Base-by-base conservation (phyloP, 2,329 filamentous ascomycete genomes). In the Apiospora phragmitis region DNA sequence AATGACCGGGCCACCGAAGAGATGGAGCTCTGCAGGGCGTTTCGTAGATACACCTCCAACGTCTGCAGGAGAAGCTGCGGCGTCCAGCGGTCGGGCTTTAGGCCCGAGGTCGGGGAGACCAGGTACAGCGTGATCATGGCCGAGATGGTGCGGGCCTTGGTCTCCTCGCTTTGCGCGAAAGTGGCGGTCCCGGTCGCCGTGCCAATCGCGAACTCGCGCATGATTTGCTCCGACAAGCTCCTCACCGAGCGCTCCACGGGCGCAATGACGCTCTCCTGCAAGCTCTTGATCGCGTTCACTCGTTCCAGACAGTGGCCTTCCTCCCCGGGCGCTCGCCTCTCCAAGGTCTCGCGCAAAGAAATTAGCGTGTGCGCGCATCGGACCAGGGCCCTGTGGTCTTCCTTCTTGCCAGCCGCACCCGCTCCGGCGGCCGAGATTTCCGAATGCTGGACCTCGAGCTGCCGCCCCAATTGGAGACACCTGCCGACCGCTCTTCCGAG, bases 181-280 rank as follows among this genome's bases (percentile, higher is more conserved):
- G 89, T 90, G n/a, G 85, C 83, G 5, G 83, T 84, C 55, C 80
- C 79, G 1, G 86, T 81, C 4, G 82, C 81, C 0, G 81, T 80
- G 18, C 89, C 91, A 81, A 97, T 88, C 38, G 92, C 92, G 80
- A 98, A 98, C 75, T 97, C 94, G 73, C 93, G 90, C 70, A 97
- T 86, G 68, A 94, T 89, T 75, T 94, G 91, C 80, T 97, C 93
- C 8, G 94, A 90, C 55, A 90, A 88, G 65, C 91, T 90, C 67
- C 90, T 87, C n/a, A 97, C 87, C 26, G 88, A 90, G 47, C 90
- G 87, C 80, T 98, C 95, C 2, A 91, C 88, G 0, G 94, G 94
- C 0, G 82, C 85, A 65, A 95, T 83, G 21, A 97, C 83, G 21
- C 90, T 88, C 59, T 90, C 90, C 74, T 92, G 89, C 68, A 98